These are phyloP conservation scores for Globisporangium rhizosaccharum DNA, from an alignment of 352 stramenopile species.

Conservation along the genomic window DNA sequence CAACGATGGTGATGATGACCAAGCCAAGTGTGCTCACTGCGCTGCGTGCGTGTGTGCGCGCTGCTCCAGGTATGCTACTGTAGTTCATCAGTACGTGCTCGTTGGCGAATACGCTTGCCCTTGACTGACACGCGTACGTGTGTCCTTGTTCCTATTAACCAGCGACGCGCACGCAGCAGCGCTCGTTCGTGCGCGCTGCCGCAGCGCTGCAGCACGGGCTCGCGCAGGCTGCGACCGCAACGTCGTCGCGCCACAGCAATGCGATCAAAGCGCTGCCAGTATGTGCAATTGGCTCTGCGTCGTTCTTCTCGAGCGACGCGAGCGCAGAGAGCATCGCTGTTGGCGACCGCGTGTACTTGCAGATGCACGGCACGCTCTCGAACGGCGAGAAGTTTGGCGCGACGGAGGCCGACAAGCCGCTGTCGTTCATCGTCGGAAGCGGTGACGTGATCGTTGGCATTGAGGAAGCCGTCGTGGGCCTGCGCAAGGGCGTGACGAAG, in stretches of 20 bases:
- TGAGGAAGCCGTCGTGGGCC: constrained; percentile 60
- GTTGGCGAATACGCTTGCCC: neutral
- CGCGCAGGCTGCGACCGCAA: neutral
- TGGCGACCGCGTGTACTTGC: constrained; percentile 66
- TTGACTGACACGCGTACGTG: neutral
- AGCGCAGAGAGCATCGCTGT: constrained; percentile 21
- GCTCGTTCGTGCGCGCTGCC: neutral
- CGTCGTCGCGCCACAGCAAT: neutral
- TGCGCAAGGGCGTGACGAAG: constrained; percentile 62
- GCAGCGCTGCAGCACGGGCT: neutral
- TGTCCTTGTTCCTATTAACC: neutral
- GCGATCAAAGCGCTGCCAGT: neutral
- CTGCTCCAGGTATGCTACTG: neutral
- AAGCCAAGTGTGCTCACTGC: no score
- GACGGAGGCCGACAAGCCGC: constrained; percentile 38
- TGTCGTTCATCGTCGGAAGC: constrained; percentile 70
- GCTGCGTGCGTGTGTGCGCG: neutral
- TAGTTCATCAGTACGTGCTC: neutral
- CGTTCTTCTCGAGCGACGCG: constrained; percentile 20
- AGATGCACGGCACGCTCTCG: constrained; percentile 59
- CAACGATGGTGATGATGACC: no score
- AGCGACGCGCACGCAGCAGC: neutral
- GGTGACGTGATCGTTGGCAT: constrained; percentile 67
- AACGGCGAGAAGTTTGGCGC: constrained; percentile 54
- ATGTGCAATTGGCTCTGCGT: constrained; percentile 9